These are phyloP conservation scores for Microdochium nivale DNA, from an alignment of 2,329 filamentous ascomycete genomes.

Conservation along the genomic window DNA sequence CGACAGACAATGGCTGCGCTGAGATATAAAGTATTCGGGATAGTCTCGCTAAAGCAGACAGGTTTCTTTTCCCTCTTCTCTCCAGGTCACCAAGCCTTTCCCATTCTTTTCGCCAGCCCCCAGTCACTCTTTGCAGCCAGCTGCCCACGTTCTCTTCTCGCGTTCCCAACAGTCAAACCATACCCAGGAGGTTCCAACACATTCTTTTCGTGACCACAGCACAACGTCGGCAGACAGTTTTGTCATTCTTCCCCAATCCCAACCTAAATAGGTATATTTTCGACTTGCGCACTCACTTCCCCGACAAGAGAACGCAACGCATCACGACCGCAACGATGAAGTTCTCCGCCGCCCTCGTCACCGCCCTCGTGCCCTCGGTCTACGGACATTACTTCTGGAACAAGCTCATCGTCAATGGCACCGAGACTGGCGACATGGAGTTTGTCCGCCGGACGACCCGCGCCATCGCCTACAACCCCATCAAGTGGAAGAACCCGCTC, in stretches of 20 bases:
- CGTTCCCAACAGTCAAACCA: background rate
- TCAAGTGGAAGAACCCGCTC: constrained; percentile 17
- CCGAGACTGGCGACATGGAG: constrained; percentile 6
- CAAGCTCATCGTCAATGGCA: constrained; percentile 13
- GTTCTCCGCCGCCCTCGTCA: constrained; percentile 7
- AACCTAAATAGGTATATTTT: background rate
- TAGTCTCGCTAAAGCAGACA: background rate
- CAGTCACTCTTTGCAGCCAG: background rate
- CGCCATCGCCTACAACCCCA: constrained; percentile 14
- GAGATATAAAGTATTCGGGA: background rate
- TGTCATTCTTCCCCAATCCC: background rate
- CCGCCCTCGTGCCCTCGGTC: constrained; percentile 10
- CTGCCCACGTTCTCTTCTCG: background rate
- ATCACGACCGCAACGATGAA: constrained; percentile 8
- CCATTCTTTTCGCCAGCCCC: background rate
- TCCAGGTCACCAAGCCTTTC: background rate
- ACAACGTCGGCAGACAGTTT: background rate
- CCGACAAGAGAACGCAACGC: background rate
- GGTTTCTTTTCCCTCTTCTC: background rate
- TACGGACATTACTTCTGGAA: constrained; percentile 21
- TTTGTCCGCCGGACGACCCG: constrained; percentile 16
- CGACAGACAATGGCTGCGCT: background rate
- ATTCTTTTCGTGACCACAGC: background rate
- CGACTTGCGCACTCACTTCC: background rate
- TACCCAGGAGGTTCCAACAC: background rate